Evolutionary conservation across 331 rosid species (phyloP).

Genomic region (Quercus phellos): DNA sequence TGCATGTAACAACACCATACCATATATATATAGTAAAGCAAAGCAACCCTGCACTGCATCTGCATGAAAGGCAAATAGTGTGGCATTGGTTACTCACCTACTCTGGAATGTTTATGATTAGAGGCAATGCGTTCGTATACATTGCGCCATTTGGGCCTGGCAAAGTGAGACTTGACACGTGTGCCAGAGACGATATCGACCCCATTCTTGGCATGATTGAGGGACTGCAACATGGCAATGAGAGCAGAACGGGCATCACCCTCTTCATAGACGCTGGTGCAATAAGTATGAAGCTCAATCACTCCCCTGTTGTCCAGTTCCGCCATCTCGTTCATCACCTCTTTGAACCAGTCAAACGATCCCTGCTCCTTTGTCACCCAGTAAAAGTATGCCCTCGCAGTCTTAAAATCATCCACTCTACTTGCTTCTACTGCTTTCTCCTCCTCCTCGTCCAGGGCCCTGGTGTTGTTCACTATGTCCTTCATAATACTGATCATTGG

Average conservation of each 20-base stretch:
- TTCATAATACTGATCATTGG: slow-evolving; percentile 93
- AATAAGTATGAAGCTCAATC: slow-evolving; percentile 64
- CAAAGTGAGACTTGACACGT: slow-evolving; percentile 61
- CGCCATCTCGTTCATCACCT: slow-evolving; percentile 70
- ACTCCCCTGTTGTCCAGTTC: slow-evolving; percentile 54
- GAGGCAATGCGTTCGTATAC: slow-evolving; percentile 62
- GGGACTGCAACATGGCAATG: slow-evolving; percentile 55
- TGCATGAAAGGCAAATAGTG: no score
- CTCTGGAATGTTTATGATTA: slow-evolving; percentile 45
- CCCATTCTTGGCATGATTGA: slow-evolving; percentile 55
- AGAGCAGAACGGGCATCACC: slow-evolving; percentile 71
- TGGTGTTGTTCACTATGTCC: slow-evolving; percentile 62
- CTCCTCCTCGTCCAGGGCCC: slow-evolving; percentile 39
- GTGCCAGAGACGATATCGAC: slow-evolving; percentile 66
- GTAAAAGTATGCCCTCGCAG: slow-evolving; percentile 62
- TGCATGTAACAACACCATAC: neutral
- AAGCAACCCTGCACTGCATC: no score
- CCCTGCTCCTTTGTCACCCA: slow-evolving; percentile 84
- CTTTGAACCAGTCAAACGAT: slow-evolving; percentile 82
- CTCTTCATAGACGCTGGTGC: slow-evolving; percentile 63
- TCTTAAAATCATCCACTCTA: slow-evolving; percentile 30
- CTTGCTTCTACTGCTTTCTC: neutral
- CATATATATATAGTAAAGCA: no score
- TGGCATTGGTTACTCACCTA: slow-evolving; percentile 42
- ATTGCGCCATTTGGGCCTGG: slow-evolving; percentile 63